Evolutionary conservation across 441 rosid species (phyloP).

Genomic region (Flueggea neowawraea): DNA sequence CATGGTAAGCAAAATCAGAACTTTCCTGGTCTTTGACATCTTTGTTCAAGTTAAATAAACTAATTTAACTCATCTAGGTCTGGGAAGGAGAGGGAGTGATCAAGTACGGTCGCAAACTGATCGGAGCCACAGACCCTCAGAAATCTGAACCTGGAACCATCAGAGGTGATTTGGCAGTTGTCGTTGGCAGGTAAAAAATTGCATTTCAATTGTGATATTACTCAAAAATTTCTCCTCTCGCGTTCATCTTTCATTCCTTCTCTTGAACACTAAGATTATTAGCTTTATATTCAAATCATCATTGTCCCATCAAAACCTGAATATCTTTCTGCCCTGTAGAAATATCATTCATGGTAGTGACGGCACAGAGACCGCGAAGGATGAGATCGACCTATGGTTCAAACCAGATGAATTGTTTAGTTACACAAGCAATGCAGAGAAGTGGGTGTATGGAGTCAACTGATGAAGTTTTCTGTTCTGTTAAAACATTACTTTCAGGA

Average conservation of each 20-base stretch:
- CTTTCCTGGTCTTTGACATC: background rate
- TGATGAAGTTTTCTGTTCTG: slow-evolving; percentile 26
- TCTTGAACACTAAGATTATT: too few relatives aligned
- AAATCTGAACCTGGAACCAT: slow-evolving; percentile 98
- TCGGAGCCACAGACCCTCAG: slow-evolving; percentile 97
- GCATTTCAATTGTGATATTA: too few relatives aligned
- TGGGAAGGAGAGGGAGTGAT: slow-evolving; percentile 99
- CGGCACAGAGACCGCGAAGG: slow-evolving; percentile 93
- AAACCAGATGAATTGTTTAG: slow-evolving; percentile 86
- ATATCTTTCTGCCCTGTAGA: slow-evolving; percentile 29
- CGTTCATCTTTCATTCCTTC: too few relatives aligned
- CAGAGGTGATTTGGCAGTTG: slow-evolving; percentile 95
- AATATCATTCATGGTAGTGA: slow-evolving; percentile 98
- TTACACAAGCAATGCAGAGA: slow-evolving; percentile 78
- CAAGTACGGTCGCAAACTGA: slow-evolving; percentile 88
- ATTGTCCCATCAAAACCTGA: background rate
- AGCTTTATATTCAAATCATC: background rate
- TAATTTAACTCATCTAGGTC: slow-evolving; percentile 42
- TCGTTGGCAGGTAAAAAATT: slow-evolving; percentile 71
- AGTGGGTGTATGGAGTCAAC: slow-evolving; percentile 86
- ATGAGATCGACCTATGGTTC: slow-evolving; percentile 92
- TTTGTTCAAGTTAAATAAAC: background rate
- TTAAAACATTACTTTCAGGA: slow-evolving; percentile 10
- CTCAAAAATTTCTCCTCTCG: too few relatives aligned
- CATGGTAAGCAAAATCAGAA: slow-evolving; percentile 54